Evolutionary conservation across 176 grass and related monocot genomes (phyloP), one percentile per base, ranked within the genome.

Genomic region (Rhynchospora pubera): DNA sequence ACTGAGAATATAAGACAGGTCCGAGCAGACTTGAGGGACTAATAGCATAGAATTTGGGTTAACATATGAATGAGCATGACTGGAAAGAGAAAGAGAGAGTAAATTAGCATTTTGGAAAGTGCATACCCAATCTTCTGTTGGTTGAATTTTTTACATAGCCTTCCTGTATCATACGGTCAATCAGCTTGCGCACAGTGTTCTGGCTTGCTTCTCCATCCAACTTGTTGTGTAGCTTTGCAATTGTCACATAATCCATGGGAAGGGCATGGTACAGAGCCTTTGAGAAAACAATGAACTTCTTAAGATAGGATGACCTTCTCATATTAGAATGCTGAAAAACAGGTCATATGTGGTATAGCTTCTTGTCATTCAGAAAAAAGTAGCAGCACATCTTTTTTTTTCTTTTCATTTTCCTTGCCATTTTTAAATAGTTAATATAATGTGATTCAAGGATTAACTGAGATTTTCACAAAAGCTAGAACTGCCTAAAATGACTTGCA

Each of bases 131-230:
- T 85, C 89, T 94, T 91, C 92, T 84, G 79, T 86, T 99, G 67
- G 65, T 62, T 60, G 92, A 90, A 79, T 85, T 95, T 87, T 95
- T 95, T 28, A 99, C 28, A 46, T 91, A 99, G 85, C 96, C 91
- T 23, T 99, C 96, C 71, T 90, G 92, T 79, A 92, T 84, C 96
- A 99, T 99, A 86, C 92, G 92, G 19, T 99, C 96, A 62, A 99
- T 89, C 65, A 99, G 86, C 85, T 93, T 95, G 21, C 91, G 44
- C 39, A 93, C 91, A 48, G 85, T 89, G 77, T 48, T 93, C 43
- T 93, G 89, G 82, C 15, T 98, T 43, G 87, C 92, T 87, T 94
- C 89, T 43, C 95, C 90, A 75, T 92, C 92, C 45, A 97, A 64
- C 81, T 92, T 97, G 15, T 73, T 90, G 45, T 97, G 96, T 88